A percentile compares a stretch with the other conserved stretches of the same genome.
Evolutionary conservation across 495 filamentous ascomycete genomes (phyloP).

Genomic region (Daldinia caldariorum): DNA sequence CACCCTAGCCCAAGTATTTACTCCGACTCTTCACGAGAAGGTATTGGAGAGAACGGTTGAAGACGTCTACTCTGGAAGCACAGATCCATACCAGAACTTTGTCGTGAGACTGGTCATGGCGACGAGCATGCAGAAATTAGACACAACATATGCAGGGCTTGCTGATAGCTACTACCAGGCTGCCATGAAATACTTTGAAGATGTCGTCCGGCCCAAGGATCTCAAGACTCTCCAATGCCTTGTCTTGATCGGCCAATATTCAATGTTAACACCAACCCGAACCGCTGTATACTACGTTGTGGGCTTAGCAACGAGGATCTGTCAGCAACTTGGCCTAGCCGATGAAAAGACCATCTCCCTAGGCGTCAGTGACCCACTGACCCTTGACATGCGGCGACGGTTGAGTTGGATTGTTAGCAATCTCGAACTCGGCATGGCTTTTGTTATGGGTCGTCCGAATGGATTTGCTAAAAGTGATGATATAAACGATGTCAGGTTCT

Average conservation of each 20-base stretch:
- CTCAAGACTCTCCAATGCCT: constrained; percentile 90
- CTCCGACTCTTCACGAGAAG: constrained; percentile 85
- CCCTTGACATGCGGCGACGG: constrained; percentile 87
- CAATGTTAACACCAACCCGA: constrained; percentile 85
- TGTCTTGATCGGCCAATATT: constrained; percentile 88
- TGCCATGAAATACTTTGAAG: constrained; percentile 82
- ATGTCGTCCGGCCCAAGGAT: constrained; percentile 80
- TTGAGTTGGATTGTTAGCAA: constrained; percentile 85
- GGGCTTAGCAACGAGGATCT: constrained; percentile 83
- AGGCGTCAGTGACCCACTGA: constrained; percentile 64
- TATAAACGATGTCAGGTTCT: constrained; percentile 83
- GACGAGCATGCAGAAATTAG: constrained; percentile 89
- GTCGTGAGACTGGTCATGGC: constrained; percentile 88
- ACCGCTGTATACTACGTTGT: constrained; percentile 92
- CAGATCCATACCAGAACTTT: constrained; percentile 84
- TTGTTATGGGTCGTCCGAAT: constrained; percentile 84
- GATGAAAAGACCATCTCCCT: constrained; percentile 84
- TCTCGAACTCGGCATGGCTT: constrained; percentile 88
- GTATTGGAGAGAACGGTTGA: constrained; percentile 78
- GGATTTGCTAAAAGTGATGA: constrained; percentile 81
- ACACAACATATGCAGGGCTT: constrained; percentile 77
- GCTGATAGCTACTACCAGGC: constrained; percentile 93
- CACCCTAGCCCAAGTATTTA: constrained; percentile 78
- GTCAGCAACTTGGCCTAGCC: constrained; percentile 83
- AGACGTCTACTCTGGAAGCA: constrained; percentile 78